Evolutionary conservation across 108 stramenopile species (phyloP).

Genomic region (Poteriospumella lacustris): DNA sequence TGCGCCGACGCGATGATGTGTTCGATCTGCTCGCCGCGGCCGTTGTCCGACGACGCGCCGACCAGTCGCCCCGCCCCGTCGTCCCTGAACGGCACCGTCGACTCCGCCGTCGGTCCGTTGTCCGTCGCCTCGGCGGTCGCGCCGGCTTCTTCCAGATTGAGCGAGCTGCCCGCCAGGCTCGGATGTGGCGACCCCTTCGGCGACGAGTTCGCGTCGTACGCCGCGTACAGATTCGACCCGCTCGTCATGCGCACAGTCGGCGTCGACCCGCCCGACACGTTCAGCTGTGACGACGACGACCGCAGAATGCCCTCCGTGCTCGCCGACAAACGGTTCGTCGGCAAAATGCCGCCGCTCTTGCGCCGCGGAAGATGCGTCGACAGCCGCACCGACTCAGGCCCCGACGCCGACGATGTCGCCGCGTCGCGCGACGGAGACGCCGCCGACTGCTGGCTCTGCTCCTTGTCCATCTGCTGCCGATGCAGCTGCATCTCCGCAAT

Average conservation of each 20-base stretch:
- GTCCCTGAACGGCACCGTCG: too few relatives aligned
- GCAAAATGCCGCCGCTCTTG: neutral
- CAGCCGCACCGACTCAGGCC: too few relatives aligned
- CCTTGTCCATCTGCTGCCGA: too few relatives aligned
- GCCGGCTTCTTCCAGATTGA: conserved; percentile 6
- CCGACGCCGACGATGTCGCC: too few relatives aligned
- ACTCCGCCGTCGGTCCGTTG: too few relatives aligned
- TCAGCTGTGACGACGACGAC: neutral
- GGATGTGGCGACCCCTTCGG: neutral
- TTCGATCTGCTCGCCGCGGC: neutral
- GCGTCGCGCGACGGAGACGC: too few relatives aligned
- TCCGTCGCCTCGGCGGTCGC: neutral
- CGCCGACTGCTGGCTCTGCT: too few relatives aligned
- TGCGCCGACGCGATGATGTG: neutral
- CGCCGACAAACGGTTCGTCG: neutral
- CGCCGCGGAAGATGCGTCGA: neutral
- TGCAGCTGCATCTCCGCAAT: too few relatives aligned
- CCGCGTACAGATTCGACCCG: neutral
- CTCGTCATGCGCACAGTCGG: too few relatives aligned
- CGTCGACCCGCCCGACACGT: neutral
- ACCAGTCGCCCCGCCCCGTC: neutral
- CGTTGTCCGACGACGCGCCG: neutral
- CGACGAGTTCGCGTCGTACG: neutral
- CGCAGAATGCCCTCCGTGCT: neutral
- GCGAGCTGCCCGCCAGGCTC: neutral